Evolutionary conservation across 2,329 filamentous ascomycete species (phyloP), one percentile per base, ranked within the genome.

Genomic region (Cladosporium colombiae): DNA sequence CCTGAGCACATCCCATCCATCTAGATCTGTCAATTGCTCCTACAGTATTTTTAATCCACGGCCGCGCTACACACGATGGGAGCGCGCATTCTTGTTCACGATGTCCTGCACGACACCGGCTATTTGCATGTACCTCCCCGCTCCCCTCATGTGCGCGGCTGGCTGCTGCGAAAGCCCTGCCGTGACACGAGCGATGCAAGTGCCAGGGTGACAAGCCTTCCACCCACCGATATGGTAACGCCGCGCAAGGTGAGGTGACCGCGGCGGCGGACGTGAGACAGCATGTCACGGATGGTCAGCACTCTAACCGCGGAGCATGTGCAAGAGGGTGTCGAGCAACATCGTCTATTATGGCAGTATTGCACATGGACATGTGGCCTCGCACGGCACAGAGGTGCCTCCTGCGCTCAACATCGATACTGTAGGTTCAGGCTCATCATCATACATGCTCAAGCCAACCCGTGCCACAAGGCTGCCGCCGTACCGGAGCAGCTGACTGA

Each of bases 121-220:
- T 52, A 8, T 35, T 27, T 29, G 59, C 59, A 62, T 52, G 59
- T 40, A n/a, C 46, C 29, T 21, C 35, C 35, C 37, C 33, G 56
- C 40, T 46, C 40, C 21, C 40, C n/a, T 46, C 35, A 25, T 27
- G 56, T 31, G 21, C 56, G 50, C 46, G 59, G 59, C 59, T 25
- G 55, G 56, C 55, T 58, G 55, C 55, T 29, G 50, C 50, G n/a
- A 21, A 58, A 58, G 55, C 44, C 40, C 49, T 61, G 58, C 29
- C 27, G 44, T 62, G 44, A 52, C 59, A 62, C 59, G 59, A 52
- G 25, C 44, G 37, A 37, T 52, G 59, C 59, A 62, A 29, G 59
- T 52, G 46, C 59, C 59, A 62, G 59, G 59, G 59, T 62, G 59
- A 62, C 59, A 50, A 52, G 59, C 59, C 44, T 52, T 27, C 27